Base-by-base conservation (phyloP, 1,284 basidiomycete species). In the Leccinum ambiguum region DNA sequence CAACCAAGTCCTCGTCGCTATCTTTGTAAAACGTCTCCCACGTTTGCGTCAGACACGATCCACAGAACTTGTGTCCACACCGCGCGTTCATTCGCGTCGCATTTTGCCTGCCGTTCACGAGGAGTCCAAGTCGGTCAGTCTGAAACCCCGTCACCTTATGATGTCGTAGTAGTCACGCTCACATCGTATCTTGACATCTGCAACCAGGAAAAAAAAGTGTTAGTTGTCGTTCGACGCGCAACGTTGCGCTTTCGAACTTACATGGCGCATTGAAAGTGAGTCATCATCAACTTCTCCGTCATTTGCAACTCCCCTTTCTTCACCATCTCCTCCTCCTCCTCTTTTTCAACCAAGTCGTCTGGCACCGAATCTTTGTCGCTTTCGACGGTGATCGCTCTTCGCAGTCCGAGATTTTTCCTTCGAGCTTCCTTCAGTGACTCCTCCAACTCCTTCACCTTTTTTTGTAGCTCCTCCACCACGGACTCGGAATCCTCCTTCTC, bases 41-140 rank as follows among this genome's bases (percentile, higher is more conserved):
- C 9, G 57, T n/a, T 10, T 58, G 30, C 11, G n/a, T 58, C 30
- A 58, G n/a, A 33, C 57, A 58, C 6, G 10, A 6, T 11, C 57
- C 57, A 18, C 57, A 58, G 57, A 58, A 58, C n/a, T 13, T 58
- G 57, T 58, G 57, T 13, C 33, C 57, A 5, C 57, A 58, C n/a
- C 9, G n/a, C 6, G 30, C 30, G n/a, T 36, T 58, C 57, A 58
- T 58, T 13, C 57, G 30, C 4, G 30, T 33, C 8, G 6, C 26
- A 6, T 33, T 30, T 33, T 57, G 13, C 56, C 36, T 36, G 10
- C 36, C 36, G 10, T 36, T 36, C 36, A 36, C 9, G 33, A 36
- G 33, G 4, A 36, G 33, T 36, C 33, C 33, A 0, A 11, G 36
- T 36, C 10, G 36, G 36, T 36, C 36, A 36, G 36, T 36, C 33